Conservation (phyloP, 495 filamentous ascomycete species). For the Penicillium coffeae region DNA sequence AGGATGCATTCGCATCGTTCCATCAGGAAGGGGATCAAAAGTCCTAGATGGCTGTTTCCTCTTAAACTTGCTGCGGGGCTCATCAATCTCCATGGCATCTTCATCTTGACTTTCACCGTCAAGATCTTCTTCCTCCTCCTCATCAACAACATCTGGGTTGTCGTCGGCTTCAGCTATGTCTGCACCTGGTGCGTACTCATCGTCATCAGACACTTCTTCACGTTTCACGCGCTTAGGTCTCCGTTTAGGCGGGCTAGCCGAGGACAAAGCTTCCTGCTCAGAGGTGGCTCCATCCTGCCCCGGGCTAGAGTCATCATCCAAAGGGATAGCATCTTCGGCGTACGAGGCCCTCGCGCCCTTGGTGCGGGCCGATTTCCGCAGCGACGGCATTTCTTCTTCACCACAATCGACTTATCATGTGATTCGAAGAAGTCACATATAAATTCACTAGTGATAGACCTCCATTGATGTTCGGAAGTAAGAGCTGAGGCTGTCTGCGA, state of each 20-base stretch:
- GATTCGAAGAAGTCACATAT: conserved; percentile 37
- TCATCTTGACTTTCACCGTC: conserved; percentile 16
- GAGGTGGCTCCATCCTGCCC: conserved; percentile 1
- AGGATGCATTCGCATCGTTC: conserved; percentile 10
- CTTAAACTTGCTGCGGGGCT: not conserved
- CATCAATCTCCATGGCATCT: conserved; percentile 14
- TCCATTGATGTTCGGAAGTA: not conserved
- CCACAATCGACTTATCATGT: not conserved
- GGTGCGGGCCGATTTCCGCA: conserved; percentile 39
- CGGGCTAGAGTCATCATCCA: conserved; percentile 27
- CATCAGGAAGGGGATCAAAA: conserved; percentile 9
- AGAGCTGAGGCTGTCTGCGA: not conserved
- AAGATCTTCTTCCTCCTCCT: conserved; percentile 14
- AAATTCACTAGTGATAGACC: not conserved
- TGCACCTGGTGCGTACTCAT: conserved; percentile 26
- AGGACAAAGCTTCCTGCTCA: not conserved
- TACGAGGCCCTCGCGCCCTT: conserved; percentile 31
- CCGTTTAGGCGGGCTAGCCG: not conserved
- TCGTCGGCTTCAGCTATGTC: conserved; percentile 20
- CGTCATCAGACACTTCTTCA: conserved; percentile 25
- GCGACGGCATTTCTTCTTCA: conserved; percentile 23
- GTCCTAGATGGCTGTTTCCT: not conserved
- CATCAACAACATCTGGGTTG: conserved; percentile 17
- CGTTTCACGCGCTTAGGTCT: conserved; percentile 11
- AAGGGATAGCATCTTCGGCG: conserved; percentile 32